phyloP scores from a whole-genome alignment of 1,139 yeast species.

The Protomyces gravidus region DNA sequence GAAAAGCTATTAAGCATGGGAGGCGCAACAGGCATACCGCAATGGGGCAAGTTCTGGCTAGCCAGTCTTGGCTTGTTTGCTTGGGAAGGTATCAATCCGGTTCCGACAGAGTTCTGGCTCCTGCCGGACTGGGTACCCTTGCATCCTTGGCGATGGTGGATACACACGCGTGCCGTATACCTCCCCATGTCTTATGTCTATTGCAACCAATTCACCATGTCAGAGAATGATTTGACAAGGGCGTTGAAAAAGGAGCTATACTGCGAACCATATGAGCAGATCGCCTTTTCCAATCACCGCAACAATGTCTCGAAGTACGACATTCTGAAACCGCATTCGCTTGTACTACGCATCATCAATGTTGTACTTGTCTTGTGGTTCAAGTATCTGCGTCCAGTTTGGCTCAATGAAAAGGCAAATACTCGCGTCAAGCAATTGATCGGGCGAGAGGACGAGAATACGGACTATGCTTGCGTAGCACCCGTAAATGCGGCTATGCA shows the following conservation, averaged over 20 bases:
- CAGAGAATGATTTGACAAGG: constrained; percentile 58
- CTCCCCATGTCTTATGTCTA: constrained; percentile 80
- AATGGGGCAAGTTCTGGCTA: constrained; percentile 97
- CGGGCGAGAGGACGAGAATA: constrained; percentile 68
- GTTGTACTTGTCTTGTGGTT: constrained; percentile 60
- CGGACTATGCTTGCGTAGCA: constrained; percentile 81
- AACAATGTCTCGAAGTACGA: constrained; percentile 89
- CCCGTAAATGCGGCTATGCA: constrained; percentile 89
- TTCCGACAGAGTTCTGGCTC: constrained; percentile 93
- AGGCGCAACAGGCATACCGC: constrained; percentile 87
- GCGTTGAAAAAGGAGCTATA: constrained; percentile 76
- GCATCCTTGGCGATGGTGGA: constrained; percentile 99
- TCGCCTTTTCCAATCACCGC: constrained; percentile 66
- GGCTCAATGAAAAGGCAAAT: constrained; percentile 58
- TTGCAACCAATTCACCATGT: constrained; percentile 51
- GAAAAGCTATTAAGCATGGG: constrained; percentile 55
- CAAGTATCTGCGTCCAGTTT: constrained; percentile 63
- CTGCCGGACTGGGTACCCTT: constrained; percentile 75
- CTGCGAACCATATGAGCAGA: constrained; percentile 56
- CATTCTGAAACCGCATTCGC: constrained; percentile 86
- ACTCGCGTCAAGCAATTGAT: constrained; percentile 58
- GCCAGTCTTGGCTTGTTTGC: constrained; percentile 72
- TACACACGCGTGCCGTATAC: constrained; percentile 90
- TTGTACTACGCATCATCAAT: constrained; percentile 61
- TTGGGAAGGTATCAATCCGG: constrained; percentile 98